A percentile compares a stretch with the other conserved stretches of the same genome.
Conservation (phyloP, 306 rosid species). For the Gillenia trifoliata region DNA sequence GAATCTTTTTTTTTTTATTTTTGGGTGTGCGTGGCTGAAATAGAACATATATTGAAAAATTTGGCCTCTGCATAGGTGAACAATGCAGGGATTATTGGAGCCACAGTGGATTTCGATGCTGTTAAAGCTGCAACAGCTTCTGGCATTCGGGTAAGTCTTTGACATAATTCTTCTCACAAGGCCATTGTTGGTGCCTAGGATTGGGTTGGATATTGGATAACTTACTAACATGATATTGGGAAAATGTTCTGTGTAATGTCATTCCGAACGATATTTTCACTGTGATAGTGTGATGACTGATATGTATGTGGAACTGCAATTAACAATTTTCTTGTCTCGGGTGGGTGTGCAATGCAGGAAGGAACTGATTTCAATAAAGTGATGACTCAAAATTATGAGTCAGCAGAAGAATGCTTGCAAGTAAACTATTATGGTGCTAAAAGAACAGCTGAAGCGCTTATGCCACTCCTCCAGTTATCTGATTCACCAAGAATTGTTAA, state of each 20-base stretch:
- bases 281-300: too few relatives aligned
- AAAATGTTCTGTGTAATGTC: too few relatives aligned
- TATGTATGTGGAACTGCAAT: too few relatives aligned
- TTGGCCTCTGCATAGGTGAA: constrained; percentile 31
- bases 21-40: background rate
- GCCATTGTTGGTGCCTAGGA: background rate
- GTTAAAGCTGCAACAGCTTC: background rate
- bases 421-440: constrained; percentile 54
- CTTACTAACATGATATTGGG: too few relatives aligned
- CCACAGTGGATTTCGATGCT: constrained; percentile 22
- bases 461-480: constrained; percentile 49
- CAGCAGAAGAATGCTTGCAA: constrained; percentile 32
- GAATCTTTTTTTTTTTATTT: background rate
- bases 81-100: constrained; percentile 45
- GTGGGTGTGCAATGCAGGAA: too few relatives aligned
- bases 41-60: background rate
- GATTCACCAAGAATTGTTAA: constrained; percentile 48
- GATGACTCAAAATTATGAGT: constrained; percentile 27
- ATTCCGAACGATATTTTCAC: too few relatives aligned
- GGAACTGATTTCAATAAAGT: constrained; percentile 27
- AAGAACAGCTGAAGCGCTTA: constrained; percentile 24
- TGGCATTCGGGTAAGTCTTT: background rate
- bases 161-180: background rate
- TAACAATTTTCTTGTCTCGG: too few relatives aligned
- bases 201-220: too few relatives aligned